A percentile compares a stretch with the other conserved stretches of the same genome.
Conservation (phyloP, 73 alveolate genomes). For the Symbiodinium natans region DNA sequence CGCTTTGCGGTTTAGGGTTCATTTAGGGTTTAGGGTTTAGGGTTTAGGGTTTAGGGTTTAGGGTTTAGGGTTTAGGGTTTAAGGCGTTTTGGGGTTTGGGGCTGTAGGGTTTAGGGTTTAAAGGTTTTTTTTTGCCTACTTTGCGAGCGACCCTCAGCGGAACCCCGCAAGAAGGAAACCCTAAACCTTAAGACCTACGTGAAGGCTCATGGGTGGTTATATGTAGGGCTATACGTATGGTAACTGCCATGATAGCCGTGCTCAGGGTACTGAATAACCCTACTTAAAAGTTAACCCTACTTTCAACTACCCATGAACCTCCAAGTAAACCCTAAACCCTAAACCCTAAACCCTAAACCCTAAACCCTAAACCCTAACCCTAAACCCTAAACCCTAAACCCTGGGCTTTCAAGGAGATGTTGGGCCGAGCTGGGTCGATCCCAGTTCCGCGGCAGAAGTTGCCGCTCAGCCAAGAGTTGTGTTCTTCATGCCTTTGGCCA, state of each 20-base stretch:
- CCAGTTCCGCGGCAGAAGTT: background rate
- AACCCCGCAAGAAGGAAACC: background rate
- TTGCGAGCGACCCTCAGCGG: too few relatives aligned
- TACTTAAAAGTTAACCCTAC: too few relatives aligned
- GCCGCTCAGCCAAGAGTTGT: background rate
- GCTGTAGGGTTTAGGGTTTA: background rate
- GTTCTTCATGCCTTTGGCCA: background rate
- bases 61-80: background rate
- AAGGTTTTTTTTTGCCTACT: too few relatives aligned
- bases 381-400: too few relatives aligned
- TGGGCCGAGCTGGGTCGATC: background rate
- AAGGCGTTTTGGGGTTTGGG: background rate
- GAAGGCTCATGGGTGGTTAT: too few relatives aligned
- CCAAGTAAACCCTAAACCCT: background rate
- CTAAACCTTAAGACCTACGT: background rate
- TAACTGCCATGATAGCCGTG: too few relatives aligned
- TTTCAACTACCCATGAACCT: background rate
- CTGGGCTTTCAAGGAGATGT: background rate
- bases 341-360: background rate
- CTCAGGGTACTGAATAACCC: background rate
- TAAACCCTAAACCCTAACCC: background rate
- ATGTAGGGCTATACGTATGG: too few relatives aligned
- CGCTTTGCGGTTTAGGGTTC: too few relatives aligned
- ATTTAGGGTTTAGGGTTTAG: background rate
- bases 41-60: background rate